A percentile compares a stretch with the other conserved stretches of the same genome.
Conservation (phyloP, 805 yeast genomes). For the Lachancea cidri region DNA sequence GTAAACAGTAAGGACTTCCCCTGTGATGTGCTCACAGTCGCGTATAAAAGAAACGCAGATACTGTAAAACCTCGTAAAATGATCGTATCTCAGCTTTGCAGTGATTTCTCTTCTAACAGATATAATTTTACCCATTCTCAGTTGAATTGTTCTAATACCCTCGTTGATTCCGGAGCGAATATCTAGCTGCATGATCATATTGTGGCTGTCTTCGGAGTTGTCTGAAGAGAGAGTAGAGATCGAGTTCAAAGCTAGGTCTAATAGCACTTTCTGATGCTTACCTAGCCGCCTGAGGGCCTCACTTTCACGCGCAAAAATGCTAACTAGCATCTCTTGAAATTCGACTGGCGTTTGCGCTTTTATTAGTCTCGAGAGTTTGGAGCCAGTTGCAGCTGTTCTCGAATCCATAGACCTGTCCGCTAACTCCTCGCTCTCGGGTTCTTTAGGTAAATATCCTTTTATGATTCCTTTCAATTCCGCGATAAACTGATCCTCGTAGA, state of each 20-base stretch:
- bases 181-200: constrained; percentile 54
- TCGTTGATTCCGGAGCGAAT: constrained; percentile 59
- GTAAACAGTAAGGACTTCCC: constrained; percentile 52
- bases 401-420: constrained; percentile 10
- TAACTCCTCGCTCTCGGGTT: constrained; percentile 12
- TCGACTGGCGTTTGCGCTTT: constrained; percentile 67
- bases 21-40: constrained; percentile 81
- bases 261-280: constrained; percentile 69
- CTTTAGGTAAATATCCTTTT: constrained; percentile 56
- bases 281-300: constrained; percentile 72
- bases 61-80: constrained; percentile 62
- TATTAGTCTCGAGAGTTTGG: constrained; percentile 43
- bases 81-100: constrained; percentile 49
- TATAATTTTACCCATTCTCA: constrained; percentile 70
- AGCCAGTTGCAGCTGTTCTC: constrained; percentile 32
- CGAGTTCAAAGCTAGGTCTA: constrained; percentile 61
- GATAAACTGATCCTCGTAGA: constrained; percentile 64
- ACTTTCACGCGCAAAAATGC: constrained; percentile 56
- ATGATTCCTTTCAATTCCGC: constrained; percentile 71
- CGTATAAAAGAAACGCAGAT: constrained; percentile 63
- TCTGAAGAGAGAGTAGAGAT: constrained; percentile 30
- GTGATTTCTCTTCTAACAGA: constrained; percentile 72
- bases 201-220: constrained; percentile 23
- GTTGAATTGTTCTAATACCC: constrained; percentile 67
- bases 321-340: constrained; percentile 63